phyloP scores from a whole-genome alignment of 164 flowering plant species.

The Stephania yunnanensis region DNA sequence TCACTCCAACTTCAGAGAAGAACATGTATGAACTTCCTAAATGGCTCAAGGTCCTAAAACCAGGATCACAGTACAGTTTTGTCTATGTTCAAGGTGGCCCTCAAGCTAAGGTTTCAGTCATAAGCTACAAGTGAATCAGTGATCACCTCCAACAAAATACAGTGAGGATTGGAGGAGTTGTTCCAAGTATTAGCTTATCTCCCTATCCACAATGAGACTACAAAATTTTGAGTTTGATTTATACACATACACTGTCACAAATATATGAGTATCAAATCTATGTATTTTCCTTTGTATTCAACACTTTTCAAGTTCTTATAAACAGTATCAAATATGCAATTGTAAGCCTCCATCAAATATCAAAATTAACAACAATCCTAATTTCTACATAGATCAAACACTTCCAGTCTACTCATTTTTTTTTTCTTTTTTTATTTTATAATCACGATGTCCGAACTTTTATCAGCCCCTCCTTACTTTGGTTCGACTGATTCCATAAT shows the following conservation, averaged over 20 bases:
- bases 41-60: conserved; percentile 41
- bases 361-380: too few species aligned
- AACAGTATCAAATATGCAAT: too few species aligned
- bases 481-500: too few species aligned
- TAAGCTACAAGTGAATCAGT: conserved; percentile 55
- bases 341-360: too few species aligned
- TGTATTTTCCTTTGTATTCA: background rate
- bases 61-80: conserved; percentile 54
- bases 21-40: conserved; percentile 51
- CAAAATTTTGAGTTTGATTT: background rate
- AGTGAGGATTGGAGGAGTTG: background rate
- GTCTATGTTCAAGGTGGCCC: conserved; percentile 84
- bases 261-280: background rate
- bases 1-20: conserved; percentile 35
- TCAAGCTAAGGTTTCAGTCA: conserved; percentile 61
- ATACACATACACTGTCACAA: background rate
- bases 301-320: background rate
- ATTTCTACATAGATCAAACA: too few species aligned
- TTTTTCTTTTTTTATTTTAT: too few species aligned
- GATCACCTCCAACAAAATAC: background rate
- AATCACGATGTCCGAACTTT: too few species aligned
- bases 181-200: background rate
- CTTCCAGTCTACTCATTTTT: too few species aligned
- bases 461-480: too few species aligned
- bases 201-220: background rate